Conservation (phyloP, 2,329 filamentous ascomycete genomes). For the Seiridium cupressi region DNA sequence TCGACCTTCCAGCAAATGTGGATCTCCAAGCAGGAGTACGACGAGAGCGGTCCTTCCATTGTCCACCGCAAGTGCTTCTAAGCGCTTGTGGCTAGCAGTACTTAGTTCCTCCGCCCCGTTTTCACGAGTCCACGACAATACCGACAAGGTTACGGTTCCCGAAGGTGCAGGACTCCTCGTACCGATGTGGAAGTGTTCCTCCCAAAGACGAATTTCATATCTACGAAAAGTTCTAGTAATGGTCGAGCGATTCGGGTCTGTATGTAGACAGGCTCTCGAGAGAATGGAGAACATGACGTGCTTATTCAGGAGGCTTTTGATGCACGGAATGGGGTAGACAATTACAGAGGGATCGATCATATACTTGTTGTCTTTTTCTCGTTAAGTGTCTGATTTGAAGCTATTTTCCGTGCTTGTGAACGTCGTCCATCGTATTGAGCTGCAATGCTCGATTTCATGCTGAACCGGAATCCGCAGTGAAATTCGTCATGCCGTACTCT, state of each 20-base stretch:
- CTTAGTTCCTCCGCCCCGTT: constrained; percentile 19
- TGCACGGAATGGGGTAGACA: constrained; percentile 46
- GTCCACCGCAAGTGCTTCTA: constrained; percentile 99
- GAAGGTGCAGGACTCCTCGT: constrained; percentile 35
- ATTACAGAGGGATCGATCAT: constrained; percentile 54
- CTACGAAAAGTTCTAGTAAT: constrained; percentile 57
- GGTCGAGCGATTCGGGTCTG: constrained; percentile 48
- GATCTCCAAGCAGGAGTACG: constrained; percentile 99
- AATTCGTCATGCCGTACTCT: no score
- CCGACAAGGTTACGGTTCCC: constrained; percentile 40
- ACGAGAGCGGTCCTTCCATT: constrained; percentile 98
- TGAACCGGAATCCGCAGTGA: no score
- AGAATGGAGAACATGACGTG: constrained; percentile 43
- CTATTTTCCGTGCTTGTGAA: background rate
- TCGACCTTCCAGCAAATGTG: constrained; percentile 99
- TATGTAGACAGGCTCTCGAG: constrained; percentile 41
- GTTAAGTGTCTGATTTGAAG: constrained; percentile 24
- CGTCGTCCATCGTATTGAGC: background rate
- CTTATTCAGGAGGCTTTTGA: constrained; percentile 49
- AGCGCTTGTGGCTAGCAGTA: constrained; percentile 38
- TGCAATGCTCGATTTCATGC: background rate
- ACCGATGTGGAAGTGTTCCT: constrained; percentile 45
- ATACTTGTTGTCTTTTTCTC: constrained; percentile 46
- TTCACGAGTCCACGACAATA: constrained; percentile 37
- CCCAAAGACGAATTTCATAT: constrained; percentile 47